Conservation (phyloP, 2,329 filamentous ascomycete genomes). For the Alternaria consortialis region DNA sequence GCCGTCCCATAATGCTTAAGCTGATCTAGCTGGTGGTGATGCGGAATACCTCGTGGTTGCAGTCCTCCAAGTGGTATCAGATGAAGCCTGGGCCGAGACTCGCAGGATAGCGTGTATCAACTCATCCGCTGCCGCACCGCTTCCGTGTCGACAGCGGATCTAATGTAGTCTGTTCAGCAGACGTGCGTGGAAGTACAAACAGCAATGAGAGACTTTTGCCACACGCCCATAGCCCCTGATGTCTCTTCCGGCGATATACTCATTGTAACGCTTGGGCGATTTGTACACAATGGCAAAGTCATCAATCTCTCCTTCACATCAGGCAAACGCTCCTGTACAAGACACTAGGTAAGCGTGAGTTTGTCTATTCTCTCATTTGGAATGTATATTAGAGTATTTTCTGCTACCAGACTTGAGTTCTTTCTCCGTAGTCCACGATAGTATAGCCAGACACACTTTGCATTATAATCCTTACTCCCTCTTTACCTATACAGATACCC, state of each 20-base stretch:
- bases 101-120: background rate
- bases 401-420: background rate
- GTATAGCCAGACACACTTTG: background rate
- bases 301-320: background rate
- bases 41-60: too few species aligned
- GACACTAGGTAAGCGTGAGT: background rate
- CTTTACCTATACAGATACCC: too few species aligned
- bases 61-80: background rate
- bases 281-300: background rate
- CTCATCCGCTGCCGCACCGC: background rate
- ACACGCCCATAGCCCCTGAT: background rate
- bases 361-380: background rate
- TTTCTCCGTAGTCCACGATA: background rate
- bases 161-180: background rate
- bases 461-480: background rate
- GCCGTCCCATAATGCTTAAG: too few species aligned
- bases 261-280: background rate
- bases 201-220: background rate
- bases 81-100: background rate
- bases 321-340: slow-evolving; percentile 1
- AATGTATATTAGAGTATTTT: background rate
- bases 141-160: background rate
- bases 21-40: too few species aligned
- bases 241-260: background rate
- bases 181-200: background rate